phyloP scores from a whole-genome alignment of 2,329 filamentous ascomycete genomes.

The Didymella pomorum region DNA sequence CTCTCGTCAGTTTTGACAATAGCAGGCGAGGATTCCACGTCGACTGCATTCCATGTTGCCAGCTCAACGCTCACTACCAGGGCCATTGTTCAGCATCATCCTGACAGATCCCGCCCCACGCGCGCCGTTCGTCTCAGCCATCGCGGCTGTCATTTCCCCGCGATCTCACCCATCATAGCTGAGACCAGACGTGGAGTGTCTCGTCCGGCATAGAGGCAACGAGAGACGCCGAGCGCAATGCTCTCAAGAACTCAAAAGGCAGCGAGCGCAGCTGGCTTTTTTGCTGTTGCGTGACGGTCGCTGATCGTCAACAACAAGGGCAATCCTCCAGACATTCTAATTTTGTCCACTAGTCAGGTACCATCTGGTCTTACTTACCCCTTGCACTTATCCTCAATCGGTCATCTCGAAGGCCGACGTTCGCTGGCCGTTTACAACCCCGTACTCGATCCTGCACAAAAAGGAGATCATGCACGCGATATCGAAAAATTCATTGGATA shows the following conservation, averaged over 20 bases:
- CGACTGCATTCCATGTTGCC: slow-evolving; percentile 18
- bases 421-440: slow-evolving; percentile 9
- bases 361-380: slow-evolving; percentile 14
- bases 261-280: background rate
- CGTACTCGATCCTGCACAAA: slow-evolving; percentile 4
- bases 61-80: slow-evolving; percentile 15
- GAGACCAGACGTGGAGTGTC: slow-evolving; percentile 29
- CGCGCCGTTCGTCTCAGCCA: slow-evolving; percentile 36
- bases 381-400: slow-evolving; percentile 21
- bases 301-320: slow-evolving; percentile 15
- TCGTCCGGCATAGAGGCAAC: slow-evolving; percentile 29
- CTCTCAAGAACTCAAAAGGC: slow-evolving; percentile 19
- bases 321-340: slow-evolving; percentile 21
- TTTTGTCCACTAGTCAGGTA: slow-evolving; percentile 21
- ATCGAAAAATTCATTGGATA: slow-evolving; percentile 16
- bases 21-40: slow-evolving; percentile 15
- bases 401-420: slow-evolving; percentile 11
- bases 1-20: slow-evolving; percentile 12
- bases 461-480: slow-evolving; percentile 12
- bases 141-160: slow-evolving; percentile 24
- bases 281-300: slow-evolving; percentile 12
- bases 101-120: slow-evolving; percentile 23
- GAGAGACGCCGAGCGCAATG: slow-evolving; percentile 19
- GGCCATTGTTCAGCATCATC: slow-evolving; percentile 22
- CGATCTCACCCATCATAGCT: slow-evolving; percentile 20